These are phyloP conservation scores for Lotmaria passim DNA, from an alignment of 208 protist genomes.

Conservation along the genomic window DNA sequence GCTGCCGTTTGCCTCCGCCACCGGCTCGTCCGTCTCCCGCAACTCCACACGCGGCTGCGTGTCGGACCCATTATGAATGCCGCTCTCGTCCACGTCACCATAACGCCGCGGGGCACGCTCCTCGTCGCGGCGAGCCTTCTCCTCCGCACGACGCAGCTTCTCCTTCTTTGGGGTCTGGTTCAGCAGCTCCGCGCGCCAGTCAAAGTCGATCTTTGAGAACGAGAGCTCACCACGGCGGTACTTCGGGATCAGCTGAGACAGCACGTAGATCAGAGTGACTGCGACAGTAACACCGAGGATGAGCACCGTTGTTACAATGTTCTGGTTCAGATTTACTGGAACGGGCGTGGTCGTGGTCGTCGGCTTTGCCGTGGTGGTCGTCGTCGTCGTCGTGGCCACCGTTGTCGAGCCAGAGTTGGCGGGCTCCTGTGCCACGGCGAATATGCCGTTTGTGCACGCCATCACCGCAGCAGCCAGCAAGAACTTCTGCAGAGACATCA, in stretches of 20 bases:
- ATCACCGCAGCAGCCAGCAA: neutral
- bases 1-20: neutral
- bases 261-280: conserved; percentile 21
- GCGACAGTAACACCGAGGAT: conserved; percentile 43
- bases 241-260: conserved; percentile 37
- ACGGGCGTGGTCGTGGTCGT: conserved; percentile 2
- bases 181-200: conserved; percentile 56
- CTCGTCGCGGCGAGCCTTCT: conserved; percentile 32
- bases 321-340: conserved; percentile 35
- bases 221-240: conserved; percentile 43
- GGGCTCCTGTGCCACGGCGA: neutral
- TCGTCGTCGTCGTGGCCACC: neutral
- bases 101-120: conserved; percentile 9
- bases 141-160: conserved; percentile 21
- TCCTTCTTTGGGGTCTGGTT: conserved; percentile 45
- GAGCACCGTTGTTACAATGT: conserved; percentile 57
- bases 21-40: neutral
- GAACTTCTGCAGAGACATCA: neutral
- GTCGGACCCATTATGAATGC: neutral
- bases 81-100: neutral
- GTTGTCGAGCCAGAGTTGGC: neutral
- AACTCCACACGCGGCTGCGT: conserved; percentile 22
- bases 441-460: neutral
- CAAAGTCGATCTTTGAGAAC: conserved; percentile 50
- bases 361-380: neutral